Evolutionary conservation across 2,329 filamentous ascomycete genomes (phyloP), one percentile per base, ranked within the genome.

Genomic region (Madurella fahalii): DNA sequence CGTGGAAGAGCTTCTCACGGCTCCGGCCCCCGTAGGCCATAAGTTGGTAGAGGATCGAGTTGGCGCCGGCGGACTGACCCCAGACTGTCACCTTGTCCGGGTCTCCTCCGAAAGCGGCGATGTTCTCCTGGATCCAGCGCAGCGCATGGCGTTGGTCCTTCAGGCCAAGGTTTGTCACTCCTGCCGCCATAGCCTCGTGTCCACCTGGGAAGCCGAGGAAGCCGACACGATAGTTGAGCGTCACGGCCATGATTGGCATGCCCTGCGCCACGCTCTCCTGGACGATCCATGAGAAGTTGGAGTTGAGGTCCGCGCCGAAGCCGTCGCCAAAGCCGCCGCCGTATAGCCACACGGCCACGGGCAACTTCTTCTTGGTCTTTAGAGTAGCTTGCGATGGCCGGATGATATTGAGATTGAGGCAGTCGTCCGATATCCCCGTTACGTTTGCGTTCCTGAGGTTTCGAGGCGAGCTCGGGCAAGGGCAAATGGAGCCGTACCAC

Each of bases 341-440:
- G 59, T 83, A 76, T 47, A 85, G 81, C 80, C 81, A 85, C 0
- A 84, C 74, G 5, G 72, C 74, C 4, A 85, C 78, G 0, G 83
- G 83, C 1, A 69, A 58, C 1, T 41, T 40, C 2, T 67, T 65
- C 8, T 63, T 61, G 32, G 25, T 25, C 25, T 25, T 67, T 58
- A 9, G 71, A 65, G 4, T 75, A 69, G 5, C 77, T 75, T 9
- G 76, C 68, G 25, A 25, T 0, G 82, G 81, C 3, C 83, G 75
- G 25, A 86, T 71, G 8, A 87, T 74, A 60, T 85, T 86, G 57
- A 86, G 69, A 43, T 80, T 83, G 4, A 86, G 72, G 57, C 84
- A 86, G 61, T 85, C 79, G 61, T 86, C 83, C 11, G 72, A 64
- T 32, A 59, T 42, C 9, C 56, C 47, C 32, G 49, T n/a, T 3